These are phyloP conservation scores for Penicillium alfredii DNA, from an alignment of 495 filamentous ascomycete genomes.

Conservation along the genomic window DNA sequence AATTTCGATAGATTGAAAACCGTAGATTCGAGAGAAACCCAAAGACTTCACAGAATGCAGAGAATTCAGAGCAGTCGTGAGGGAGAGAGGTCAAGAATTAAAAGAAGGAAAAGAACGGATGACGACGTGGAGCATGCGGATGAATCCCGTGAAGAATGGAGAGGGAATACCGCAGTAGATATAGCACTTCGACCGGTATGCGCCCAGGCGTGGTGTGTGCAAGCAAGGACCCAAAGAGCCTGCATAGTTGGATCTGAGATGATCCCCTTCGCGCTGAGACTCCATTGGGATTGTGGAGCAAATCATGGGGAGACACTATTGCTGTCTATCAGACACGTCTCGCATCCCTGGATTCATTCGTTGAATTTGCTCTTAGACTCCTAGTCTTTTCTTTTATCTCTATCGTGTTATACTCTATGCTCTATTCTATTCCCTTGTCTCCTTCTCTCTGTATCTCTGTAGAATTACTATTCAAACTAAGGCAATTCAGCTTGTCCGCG, in stretches of 20 bases:
- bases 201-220: conserved; percentile 15
- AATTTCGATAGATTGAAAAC: conserved; percentile 17
- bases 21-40: conserved; percentile 6
- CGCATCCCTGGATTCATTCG: background rate
- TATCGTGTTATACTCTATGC: too few relatives aligned
- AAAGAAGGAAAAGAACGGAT: conserved; percentile 17
- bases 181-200: conserved; percentile 28
- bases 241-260: conserved; percentile 32
- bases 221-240: conserved; percentile 4
- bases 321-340: background rate
- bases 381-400: too few relatives aligned
- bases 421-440: too few relatives aligned
- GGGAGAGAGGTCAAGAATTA: conserved; percentile 8
- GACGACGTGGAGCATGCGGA: conserved; percentile 34
- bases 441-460: too few relatives aligned
- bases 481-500: too few relatives aligned
- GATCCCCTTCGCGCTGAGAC: conserved; percentile 21
- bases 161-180: conserved; percentile 26
- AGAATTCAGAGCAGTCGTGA: background rate
- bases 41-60: conserved; percentile 4
- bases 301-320: background rate
- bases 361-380: background rate
- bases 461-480: too few relatives aligned
- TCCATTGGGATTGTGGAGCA: too few relatives aligned
- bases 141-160: conserved; percentile 36